Evolutionary conservation across 2,329 filamentous ascomycete genomes (phyloP).

Genomic region (Aspergillus melleus): DNA sequence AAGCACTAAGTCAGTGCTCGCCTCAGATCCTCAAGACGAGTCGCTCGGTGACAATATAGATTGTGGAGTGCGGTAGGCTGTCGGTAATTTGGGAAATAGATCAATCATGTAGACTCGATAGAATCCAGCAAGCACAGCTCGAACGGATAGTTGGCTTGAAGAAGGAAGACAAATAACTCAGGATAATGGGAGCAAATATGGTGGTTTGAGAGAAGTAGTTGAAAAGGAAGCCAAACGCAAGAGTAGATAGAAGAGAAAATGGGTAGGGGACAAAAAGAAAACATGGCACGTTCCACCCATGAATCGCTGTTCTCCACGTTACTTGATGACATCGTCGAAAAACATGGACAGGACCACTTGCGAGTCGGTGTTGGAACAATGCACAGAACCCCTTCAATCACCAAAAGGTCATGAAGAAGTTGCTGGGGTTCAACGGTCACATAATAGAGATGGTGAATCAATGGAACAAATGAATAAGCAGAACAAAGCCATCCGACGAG

Average conservation of each 20-base stretch:
- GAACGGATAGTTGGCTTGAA: background rate
- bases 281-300: slow-evolving; percentile 9
- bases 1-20: background rate
- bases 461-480: background rate
- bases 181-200: slow-evolving; percentile 6
- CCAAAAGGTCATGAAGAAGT: background rate
- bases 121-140: background rate
- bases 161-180: background rate
- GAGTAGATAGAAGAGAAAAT: slow-evolving; percentile 1
- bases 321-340: background rate
- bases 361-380: background rate
- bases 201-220: slow-evolving; percentile 5
- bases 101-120: background rate
- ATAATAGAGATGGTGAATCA: background rate
- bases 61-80: background rate
- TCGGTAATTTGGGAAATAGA: background rate
- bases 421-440: background rate
- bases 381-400: background rate
- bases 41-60: background rate
- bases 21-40: background rate
- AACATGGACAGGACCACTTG: background rate
- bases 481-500: background rate
- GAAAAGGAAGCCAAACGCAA: slow-evolving; percentile 11
- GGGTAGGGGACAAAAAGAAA: slow-evolving; percentile 11
- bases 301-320: slow-evolving; percentile 13